Conservation (phyloP, 2,329 filamentous ascomycete genomes). For the Penicillium sp. region DNA sequence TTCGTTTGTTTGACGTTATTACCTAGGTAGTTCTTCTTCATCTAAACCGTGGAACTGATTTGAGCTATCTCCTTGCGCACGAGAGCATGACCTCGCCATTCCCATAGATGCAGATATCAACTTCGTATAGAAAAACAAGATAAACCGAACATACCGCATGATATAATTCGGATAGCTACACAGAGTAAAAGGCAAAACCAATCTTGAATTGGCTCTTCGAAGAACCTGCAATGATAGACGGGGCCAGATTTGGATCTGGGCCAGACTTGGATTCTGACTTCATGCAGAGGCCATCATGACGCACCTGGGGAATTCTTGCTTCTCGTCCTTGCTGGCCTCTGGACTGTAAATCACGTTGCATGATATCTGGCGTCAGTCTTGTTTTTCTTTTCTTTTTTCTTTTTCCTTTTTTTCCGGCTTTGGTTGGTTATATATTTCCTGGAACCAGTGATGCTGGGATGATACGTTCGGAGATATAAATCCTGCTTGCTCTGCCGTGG, state of each 20-base stretch:
- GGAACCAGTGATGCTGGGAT: neutral
- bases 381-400: neutral
- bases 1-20: neutral
- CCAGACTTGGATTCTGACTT: slow-evolving; percentile 11
- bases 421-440: neutral
- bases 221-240: neutral
- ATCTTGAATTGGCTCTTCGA: neutral
- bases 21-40: neutral
- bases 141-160: neutral
- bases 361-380: slow-evolving; percentile 11
- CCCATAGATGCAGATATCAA: neutral
- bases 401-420: slow-evolving; percentile 5
- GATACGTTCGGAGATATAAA: slow-evolving; percentile 1
- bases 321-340: slow-evolving; percentile 6
- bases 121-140: neutral
- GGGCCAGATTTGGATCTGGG: slow-evolving; percentile 1
- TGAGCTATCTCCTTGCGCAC: neutral
- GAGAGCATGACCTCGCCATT: neutral
- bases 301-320: slow-evolving; percentile 22
- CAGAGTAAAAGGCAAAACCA: neutral
- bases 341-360: slow-evolving; percentile 2
- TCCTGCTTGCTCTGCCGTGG: neutral
- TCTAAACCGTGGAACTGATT: neutral
- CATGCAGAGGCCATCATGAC: slow-evolving; percentile 24
- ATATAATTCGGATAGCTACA: neutral